phyloP scores from a whole-genome alignment of 805 yeast species.

The Debaryomyces castellii region DNA sequence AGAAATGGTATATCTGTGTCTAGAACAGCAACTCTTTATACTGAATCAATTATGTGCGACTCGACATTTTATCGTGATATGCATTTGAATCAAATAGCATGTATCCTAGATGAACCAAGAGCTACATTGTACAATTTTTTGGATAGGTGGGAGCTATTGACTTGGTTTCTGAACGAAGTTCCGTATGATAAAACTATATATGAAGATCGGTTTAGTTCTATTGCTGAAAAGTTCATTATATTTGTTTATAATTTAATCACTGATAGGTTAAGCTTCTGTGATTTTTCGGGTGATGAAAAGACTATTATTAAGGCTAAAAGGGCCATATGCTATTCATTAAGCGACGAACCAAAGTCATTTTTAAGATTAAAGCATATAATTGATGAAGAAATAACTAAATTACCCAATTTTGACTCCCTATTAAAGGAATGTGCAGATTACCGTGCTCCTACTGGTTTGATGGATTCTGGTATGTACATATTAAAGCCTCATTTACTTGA shows the following conservation, averaged over 20 bases:
- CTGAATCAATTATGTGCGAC: slow-evolving; percentile 41
- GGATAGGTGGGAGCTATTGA: slow-evolving; percentile 57
- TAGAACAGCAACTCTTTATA: slow-evolving; percentile 50
- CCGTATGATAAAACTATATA: slow-evolving; percentile 36
- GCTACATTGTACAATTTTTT: slow-evolving; percentile 37
- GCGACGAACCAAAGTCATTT: slow-evolving; percentile 53
- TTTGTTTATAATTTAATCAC: slow-evolving; percentile 47
- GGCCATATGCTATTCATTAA: slow-evolving; percentile 49
- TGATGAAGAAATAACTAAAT: slow-evolving; percentile 30
- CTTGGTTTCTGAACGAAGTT: slow-evolving; percentile 45
- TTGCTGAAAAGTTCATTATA: slow-evolving; percentile 42
- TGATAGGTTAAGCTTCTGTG: slow-evolving; percentile 29
- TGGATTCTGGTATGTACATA: slow-evolving; percentile 64
- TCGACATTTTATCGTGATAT: slow-evolving; percentile 43
- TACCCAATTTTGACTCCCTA: slow-evolving; percentile 44
- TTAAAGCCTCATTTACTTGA: slow-evolving; percentile 56
- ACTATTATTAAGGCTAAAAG: slow-evolving; percentile 29
- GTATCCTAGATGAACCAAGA: slow-evolving; percentile 38
- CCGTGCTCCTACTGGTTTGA: slow-evolving; percentile 57
- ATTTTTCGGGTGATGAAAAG: slow-evolving; percentile 24
- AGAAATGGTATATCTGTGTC: slow-evolving; percentile 63
- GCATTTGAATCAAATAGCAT: slow-evolving; percentile 45
- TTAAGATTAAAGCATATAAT: slow-evolving; percentile 41
- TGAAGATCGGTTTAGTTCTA: slow-evolving; percentile 47
- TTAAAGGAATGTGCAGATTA: slow-evolving; percentile 64